Percentiles rank a stretch among this genome's conserved stretches.
These are phyloP conservation scores for Lipomyces sp. DNA, from an alignment of 805 yeast genomes.

Conservation along the genomic window DNA sequence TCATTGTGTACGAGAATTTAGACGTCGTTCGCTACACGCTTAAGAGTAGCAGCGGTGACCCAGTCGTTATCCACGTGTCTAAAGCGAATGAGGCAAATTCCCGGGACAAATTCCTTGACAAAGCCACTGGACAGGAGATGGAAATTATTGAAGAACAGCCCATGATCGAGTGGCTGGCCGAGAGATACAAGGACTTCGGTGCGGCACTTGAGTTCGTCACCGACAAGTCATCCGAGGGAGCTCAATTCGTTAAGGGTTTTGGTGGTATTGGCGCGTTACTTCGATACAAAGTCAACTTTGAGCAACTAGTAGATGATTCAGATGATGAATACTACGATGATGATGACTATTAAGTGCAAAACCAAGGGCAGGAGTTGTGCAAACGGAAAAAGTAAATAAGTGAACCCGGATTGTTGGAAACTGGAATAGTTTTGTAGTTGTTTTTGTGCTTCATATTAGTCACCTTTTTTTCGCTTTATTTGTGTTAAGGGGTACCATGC, in stretches of 20 bases:
- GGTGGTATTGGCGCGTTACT: slow-evolving; percentile 98
- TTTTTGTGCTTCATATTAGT: background rate
- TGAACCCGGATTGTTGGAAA: background rate
- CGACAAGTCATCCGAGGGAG: slow-evolving; percentile 96
- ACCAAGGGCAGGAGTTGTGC: background rate
- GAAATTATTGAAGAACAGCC: slow-evolving; percentile 84
- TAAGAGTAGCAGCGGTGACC: slow-evolving; percentile 81
- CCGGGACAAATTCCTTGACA: slow-evolving; percentile 70
- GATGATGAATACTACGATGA: slow-evolving; percentile 89
- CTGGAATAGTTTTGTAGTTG: background rate
- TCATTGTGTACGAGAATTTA: slow-evolving; percentile 91
- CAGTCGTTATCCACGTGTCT: slow-evolving; percentile 70
- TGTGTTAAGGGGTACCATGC: background rate
- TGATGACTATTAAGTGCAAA: slow-evolving; percentile 15
- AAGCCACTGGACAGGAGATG: slow-evolving; percentile 87
- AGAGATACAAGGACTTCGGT: slow-evolving; percentile 91
- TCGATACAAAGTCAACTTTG: slow-evolving; percentile 96
- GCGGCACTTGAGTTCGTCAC: slow-evolving; percentile 95
- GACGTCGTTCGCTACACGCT: slow-evolving; percentile 81
- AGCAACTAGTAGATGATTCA: slow-evolving; percentile 85
- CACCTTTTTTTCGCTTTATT: background rate
- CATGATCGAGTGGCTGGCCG: slow-evolving; percentile 96
- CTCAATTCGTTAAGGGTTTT: slow-evolving; percentile 95
- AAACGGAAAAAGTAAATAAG: background rate
- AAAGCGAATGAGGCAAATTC: slow-evolving; percentile 53